These are phyloP conservation scores for Phytophthora sp. DNA, from an alignment of 352 stramenopile genomes.

Conservation along the genomic window DNA sequence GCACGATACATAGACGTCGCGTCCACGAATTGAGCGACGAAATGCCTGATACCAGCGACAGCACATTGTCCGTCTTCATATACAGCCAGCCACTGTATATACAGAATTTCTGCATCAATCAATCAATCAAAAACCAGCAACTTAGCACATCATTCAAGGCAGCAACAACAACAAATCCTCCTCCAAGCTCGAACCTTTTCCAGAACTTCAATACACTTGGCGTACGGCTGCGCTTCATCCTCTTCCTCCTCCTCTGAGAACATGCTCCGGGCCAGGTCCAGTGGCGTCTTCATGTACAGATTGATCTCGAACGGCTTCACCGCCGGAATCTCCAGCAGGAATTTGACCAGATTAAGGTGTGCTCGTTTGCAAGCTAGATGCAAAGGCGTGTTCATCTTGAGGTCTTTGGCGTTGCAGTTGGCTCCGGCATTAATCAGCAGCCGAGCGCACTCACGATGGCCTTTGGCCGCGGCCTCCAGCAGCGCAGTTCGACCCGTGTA, in stretches of 20 bases:
- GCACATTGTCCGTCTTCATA: slow-evolving; percentile 64
- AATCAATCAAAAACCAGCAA: too few relatives aligned
- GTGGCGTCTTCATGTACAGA: slow-evolving; percentile 48
- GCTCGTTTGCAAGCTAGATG: slow-evolving; percentile 61
- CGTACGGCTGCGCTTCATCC: slow-evolving; percentile 33
- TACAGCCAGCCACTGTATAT: slow-evolving; percentile 72
- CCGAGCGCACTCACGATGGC: slow-evolving; percentile 52
- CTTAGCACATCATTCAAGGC: too few relatives aligned
- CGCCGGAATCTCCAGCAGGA: slow-evolving; percentile 45
- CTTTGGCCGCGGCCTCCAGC: slow-evolving; percentile 45
- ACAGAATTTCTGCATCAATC: slow-evolving; percentile 51
- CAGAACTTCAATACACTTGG: slow-evolving; percentile 62
- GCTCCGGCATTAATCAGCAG: slow-evolving; percentile 50
- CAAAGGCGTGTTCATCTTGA: slow-evolving; percentile 58
- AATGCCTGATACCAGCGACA: slow-evolving; percentile 63
- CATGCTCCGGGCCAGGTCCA: slow-evolving; percentile 50
- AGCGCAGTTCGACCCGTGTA: slow-evolving; percentile 53
- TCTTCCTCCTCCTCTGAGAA: slow-evolving; percentile 37
- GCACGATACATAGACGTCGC: slow-evolving; percentile 68
- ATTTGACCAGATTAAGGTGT: slow-evolving; percentile 46
- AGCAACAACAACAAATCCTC: slow-evolving; percentile 11
- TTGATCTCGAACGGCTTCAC: slow-evolving; percentile 57
- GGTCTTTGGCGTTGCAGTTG: slow-evolving; percentile 60
- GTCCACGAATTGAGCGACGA: slow-evolving; percentile 73
- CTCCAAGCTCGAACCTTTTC: slow-evolving; percentile 44